A percentile compares a stretch with the other conserved stretches of the same genome.
phyloP scores from a whole-genome alignment of 129 eudicot species.

The Flaveria trinervia region DNA sequence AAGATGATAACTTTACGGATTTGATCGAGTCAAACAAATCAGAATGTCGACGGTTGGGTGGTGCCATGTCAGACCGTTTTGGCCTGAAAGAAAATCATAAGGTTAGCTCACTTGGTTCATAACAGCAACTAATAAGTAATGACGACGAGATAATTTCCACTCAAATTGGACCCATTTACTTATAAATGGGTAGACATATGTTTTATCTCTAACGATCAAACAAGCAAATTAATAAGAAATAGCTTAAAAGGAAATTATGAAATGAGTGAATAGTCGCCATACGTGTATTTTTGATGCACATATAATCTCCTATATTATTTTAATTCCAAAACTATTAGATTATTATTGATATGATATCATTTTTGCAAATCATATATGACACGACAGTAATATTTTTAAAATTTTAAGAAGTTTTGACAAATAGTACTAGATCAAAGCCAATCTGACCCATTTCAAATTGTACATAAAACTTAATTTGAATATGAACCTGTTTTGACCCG shows the following conservation, averaged over 20 bases:
- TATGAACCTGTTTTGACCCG: background rate
- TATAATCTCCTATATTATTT: background rate
- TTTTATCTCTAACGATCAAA: background rate
- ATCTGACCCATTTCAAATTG: background rate
- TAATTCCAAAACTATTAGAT: background rate
- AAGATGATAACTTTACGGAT: slow-evolving; percentile 66
- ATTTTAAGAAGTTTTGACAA: background rate
- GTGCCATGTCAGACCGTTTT: slow-evolving; percentile 54
- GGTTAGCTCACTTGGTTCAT: slow-evolving; percentile 12
- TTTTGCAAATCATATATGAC: background rate
- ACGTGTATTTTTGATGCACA: background rate
- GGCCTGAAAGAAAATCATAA: slow-evolving; percentile 40
- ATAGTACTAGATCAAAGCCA: background rate
- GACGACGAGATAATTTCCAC: background rate
- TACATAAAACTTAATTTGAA: too few species aligned
- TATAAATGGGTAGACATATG: background rate
- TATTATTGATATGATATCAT: background rate
- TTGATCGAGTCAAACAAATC: slow-evolving; percentile 75
- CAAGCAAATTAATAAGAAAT: background rate
- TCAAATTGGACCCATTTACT: background rate
- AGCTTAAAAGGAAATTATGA: background rate
- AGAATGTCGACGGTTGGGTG: slow-evolving; percentile 50
- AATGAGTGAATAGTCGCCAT: background rate
- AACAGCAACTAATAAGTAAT: background rate
- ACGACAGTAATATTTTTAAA: background rate